These are phyloP conservation scores for Acanthochlamys bracteata DNA, from an alignment of 106 monocot species.

Conservation along the genomic window DNA sequence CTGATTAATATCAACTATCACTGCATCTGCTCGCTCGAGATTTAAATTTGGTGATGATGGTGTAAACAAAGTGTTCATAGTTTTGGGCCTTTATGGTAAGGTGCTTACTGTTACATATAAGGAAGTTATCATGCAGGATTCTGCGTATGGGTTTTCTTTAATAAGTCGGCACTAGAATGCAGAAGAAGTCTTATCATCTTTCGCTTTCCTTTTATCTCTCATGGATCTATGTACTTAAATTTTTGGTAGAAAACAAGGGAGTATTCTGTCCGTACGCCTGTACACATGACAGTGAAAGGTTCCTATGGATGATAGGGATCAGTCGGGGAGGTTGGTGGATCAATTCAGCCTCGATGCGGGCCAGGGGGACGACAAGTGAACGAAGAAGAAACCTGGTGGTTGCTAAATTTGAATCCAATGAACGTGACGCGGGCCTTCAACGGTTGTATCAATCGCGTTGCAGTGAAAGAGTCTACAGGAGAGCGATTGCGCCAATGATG, in stretches of 20 bases:
- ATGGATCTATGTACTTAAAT: background rate
- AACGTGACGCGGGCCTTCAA: background rate
- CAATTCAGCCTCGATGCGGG: background rate
- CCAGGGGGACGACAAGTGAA: background rate
- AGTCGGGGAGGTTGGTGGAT: background rate
- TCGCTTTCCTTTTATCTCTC: background rate
- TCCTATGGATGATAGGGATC: background rate
- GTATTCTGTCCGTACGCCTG: background rate
- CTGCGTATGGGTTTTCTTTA: background rate
- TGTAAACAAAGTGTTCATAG: too few relatives aligned
- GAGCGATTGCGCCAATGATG: background rate
- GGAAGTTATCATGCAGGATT: too few relatives aligned
- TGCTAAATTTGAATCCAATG: background rate
- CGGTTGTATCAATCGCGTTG: background rate
- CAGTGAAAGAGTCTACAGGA: background rate
- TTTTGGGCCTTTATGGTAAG: too few relatives aligned
- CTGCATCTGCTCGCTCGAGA: too few relatives aligned
- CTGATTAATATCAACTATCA: too few relatives aligned
- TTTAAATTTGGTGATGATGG: too few relatives aligned
- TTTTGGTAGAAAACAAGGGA: constrained; percentile 1
- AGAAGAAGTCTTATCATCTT: background rate
- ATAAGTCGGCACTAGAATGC: background rate
- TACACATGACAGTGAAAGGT: background rate
- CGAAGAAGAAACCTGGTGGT: background rate
- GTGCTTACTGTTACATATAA: background rate